Conservation (phyloP, 2,329 filamentous ascomycete genomes). For the Cordyceps militaris region DNA sequence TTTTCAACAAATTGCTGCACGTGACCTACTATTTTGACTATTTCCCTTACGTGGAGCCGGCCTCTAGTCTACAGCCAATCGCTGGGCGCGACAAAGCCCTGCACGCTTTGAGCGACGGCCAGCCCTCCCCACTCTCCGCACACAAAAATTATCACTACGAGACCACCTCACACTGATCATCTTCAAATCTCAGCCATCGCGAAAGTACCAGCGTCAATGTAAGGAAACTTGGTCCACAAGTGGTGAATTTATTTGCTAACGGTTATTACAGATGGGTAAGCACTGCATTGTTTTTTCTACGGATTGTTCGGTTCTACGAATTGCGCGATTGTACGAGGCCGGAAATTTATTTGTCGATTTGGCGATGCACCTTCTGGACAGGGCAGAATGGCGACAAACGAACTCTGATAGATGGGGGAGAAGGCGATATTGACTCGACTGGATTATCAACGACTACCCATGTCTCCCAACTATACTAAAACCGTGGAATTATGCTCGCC, state of each 20-base stretch:
- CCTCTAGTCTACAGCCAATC: constrained; percentile 23
- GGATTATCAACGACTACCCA: background rate
- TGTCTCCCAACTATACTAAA: background rate
- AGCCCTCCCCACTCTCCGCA: constrained; percentile 35
- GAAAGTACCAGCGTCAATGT: constrained; percentile 44
- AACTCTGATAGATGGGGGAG: background rate
- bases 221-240: constrained; percentile 25
- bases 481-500: background rate
- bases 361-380: background rate
- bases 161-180: constrained; percentile 32
- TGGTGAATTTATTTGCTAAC: constrained; percentile 29
- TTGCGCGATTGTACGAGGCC: constrained; percentile 9
- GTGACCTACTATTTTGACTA: constrained; percentile 1
- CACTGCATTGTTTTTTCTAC: constrained; percentile 18
- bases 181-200: constrained; percentile 34
- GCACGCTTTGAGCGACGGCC: constrained; percentile 22
- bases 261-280: constrained; percentile 54
- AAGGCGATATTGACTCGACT: background rate
- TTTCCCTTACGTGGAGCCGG: constrained; percentile 17
- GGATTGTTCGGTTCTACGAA: constrained; percentile 4
- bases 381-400: background rate
- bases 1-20: background rate
- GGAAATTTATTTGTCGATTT: background rate
- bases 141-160: constrained; percentile 36
- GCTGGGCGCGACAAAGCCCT: constrained; percentile 31